Evolutionary conservation across 1,139 yeast genomes (phyloP).

Genomic region (Candida gigantensis): DNA sequence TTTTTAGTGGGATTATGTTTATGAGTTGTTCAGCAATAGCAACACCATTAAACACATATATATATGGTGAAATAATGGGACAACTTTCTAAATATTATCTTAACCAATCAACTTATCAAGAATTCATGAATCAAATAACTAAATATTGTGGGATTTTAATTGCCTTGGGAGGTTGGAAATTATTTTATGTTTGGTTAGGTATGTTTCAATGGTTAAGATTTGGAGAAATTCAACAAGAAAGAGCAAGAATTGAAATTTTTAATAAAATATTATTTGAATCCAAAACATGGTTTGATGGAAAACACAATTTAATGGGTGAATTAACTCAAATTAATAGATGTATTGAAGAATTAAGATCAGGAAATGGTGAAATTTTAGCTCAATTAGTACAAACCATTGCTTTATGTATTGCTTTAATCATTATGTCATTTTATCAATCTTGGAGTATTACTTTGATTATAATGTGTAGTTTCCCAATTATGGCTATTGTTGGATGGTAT

Average conservation of each 20-base stretch:
- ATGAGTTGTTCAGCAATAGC: conserved; percentile 48
- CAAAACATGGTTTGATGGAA: conserved; percentile 61
- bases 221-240: conserved; percentile 69
- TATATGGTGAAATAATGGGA: conserved; percentile 66
- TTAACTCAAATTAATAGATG: conserved; percentile 69
- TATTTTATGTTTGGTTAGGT: conserved; percentile 56
- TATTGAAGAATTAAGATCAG: conserved; percentile 73
- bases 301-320: conserved; percentile 58
- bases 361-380: conserved; percentile 69
- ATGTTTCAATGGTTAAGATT: conserved; percentile 64
- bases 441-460: conserved; percentile 84
- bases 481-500: conserved; percentile 48
- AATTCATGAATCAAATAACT: conserved; percentile 47
- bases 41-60: conserved; percentile 63
- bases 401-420: conserved; percentile 56
- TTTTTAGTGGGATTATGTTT: conserved; percentile 23
- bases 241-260: conserved; percentile 52
- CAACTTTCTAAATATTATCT: conserved; percentile 42
- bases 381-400: conserved; percentile 52
- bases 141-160: conserved; percentile 55
- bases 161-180: conserved; percentile 55
- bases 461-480: conserved; percentile 69
- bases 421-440: conserved; percentile 71
- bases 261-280: conserved; percentile 23
- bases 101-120: conserved; percentile 22